Conservation (phyloP, 306 rosid species). For the Geum urbanum region DNA sequence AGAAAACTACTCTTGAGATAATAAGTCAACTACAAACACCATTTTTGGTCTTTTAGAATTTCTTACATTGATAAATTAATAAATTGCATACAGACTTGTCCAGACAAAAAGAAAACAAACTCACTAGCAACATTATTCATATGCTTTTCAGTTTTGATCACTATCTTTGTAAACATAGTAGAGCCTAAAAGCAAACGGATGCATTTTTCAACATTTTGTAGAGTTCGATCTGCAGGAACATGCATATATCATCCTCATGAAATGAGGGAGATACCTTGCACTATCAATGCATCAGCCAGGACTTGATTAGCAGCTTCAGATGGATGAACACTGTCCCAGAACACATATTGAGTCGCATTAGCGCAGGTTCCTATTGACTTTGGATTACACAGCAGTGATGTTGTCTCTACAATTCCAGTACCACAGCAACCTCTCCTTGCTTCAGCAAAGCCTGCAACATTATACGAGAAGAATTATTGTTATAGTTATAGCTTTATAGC, state of each 20-base stretch:
- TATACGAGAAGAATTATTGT: not conserved
- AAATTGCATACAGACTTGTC: conserved; percentile 13
- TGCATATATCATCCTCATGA: conserved; percentile 30
- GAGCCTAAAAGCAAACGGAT: not conserved
- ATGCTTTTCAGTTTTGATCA: conserved; percentile 8
- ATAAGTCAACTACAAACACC: not conserved
- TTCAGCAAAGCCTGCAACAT: conserved; percentile 59
- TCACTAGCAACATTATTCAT: conserved; percentile 19
- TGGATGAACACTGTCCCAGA: conserved; percentile 96
- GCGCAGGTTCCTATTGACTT: conserved; percentile 76
- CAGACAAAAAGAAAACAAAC: conserved; percentile 4
- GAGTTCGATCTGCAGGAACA: not conserved
- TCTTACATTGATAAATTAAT: conserved; percentile 10
- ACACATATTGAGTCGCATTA: conserved; percentile 85
- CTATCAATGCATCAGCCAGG: conserved; percentile 68
- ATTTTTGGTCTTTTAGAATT: not conserved
- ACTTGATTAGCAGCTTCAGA: conserved; percentile 81
- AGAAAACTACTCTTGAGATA: not conserved
- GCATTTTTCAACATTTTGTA: conserved; percentile 4
- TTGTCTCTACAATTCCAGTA: conserved; percentile 69
- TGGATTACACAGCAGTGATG: conserved; percentile 71
- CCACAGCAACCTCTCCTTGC: conserved; percentile 92
- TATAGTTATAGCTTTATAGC: not conserved
- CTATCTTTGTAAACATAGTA: conserved; percentile 6
- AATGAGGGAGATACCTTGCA: conserved; percentile 68